Evolutionary conservation across 1,139 yeast species (phyloP).

Genomic region (Diutina pseudorugosa): DNA sequence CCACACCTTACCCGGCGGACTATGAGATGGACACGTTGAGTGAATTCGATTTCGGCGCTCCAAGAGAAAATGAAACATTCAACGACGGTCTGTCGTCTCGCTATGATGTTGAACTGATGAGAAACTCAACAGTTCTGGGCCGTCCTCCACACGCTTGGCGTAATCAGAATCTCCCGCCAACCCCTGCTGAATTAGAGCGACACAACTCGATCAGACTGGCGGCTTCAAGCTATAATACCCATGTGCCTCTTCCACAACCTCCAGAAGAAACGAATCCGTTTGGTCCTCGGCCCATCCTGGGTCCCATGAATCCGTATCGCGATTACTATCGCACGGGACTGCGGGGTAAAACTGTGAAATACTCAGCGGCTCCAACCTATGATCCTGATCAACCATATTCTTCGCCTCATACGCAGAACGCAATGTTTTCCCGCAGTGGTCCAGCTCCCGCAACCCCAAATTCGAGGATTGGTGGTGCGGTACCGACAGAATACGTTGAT

Average conservation of each 20-base stretch:
- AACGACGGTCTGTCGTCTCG: neutral
- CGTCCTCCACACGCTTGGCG: neutral
- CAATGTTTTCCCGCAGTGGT: neutral
- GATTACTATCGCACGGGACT: neutral
- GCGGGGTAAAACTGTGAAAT: neutral
- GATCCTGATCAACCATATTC: neutral
- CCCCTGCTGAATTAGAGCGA: neutral
- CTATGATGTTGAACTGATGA: neutral
- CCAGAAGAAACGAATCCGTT: neutral
- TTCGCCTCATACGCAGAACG: neutral
- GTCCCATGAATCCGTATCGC: neutral
- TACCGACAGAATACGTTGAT: neutral
- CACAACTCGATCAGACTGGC: neutral
- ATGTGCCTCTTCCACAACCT: conserved; percentile 2
- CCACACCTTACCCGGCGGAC: neutral
- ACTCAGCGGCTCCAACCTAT: neutral
- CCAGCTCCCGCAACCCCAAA: neutral
- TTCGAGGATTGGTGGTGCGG: neutral
- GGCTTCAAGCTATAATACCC: neutral
- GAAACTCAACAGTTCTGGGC: neutral
- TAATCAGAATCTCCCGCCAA: neutral
- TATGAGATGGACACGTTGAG: conserved; percentile 2
- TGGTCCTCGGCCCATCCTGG: neutral
- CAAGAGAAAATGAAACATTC: neutral
- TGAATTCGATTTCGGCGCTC: neutral